These are phyloP conservation scores for Epichloe festucae DNA, from an alignment of 2,329 filamentous ascomycete genomes.

Conservation along the genomic window DNA sequence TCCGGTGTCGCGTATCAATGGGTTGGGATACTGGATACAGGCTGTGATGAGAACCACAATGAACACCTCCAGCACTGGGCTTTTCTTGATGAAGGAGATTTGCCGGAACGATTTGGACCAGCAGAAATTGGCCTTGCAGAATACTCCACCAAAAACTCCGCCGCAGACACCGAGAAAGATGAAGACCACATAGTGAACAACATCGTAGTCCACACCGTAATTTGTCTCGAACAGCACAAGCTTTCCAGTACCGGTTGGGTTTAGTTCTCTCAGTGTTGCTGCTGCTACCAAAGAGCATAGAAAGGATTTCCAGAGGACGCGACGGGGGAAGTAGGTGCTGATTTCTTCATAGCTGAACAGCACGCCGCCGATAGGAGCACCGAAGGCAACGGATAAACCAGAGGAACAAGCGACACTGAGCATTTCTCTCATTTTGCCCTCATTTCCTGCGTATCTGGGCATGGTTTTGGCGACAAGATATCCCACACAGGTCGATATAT, in stretches of 20 bases:
- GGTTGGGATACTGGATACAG: conserved; percentile 43
- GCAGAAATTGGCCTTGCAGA: conserved; percentile 43
- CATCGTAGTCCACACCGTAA: conserved; percentile 41
- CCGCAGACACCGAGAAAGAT: conserved; percentile 41
- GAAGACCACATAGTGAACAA: conserved; percentile 43
- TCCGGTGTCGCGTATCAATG: conserved; percentile 39
- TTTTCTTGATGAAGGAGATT: conserved; percentile 36
- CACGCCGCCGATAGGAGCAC: conserved; percentile 48
- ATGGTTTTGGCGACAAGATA: conserved; percentile 38
- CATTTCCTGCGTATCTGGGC: conserved; percentile 44
- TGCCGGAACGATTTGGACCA: conserved; percentile 43
- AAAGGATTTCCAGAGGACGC: conserved; percentile 43
- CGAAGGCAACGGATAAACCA: conserved; percentile 47
- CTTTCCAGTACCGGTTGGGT: conserved; percentile 46
- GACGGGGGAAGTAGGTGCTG: conserved; percentile 44
- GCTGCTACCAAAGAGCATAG: conserved; percentile 44
- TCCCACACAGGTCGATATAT: conserved; percentile 45
- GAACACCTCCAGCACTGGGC: conserved; percentile 42
- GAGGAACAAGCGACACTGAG: conserved; percentile 43
- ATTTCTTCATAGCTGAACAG: conserved; percentile 50
- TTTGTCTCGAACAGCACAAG: conserved; percentile 48
- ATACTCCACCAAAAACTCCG: conserved; percentile 45
- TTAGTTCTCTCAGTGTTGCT: conserved; percentile 41
- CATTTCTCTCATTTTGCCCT: conserved; percentile 44
- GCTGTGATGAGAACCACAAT: conserved; percentile 40